A percentile compares a stretch with the other conserved stretches of the same genome.
Evolutionary conservation across 148 eudicot genomes (phyloP).

Genomic region (Fagopyrum homotropicum): DNA sequence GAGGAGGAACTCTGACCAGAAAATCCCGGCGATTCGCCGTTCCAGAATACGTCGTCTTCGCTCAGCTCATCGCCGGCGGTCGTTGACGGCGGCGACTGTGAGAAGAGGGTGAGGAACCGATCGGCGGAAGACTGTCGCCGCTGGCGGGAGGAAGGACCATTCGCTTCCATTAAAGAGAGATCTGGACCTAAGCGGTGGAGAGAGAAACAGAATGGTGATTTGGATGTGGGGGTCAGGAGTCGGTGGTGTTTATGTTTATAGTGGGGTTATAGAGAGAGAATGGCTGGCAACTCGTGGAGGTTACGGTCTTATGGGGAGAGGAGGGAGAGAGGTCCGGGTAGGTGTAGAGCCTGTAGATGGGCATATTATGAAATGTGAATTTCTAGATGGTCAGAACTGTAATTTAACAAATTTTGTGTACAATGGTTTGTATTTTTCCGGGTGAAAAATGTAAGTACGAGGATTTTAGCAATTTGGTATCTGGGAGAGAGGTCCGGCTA

Average conservation of each 20-base stretch:
- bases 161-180: conserved; percentile 4
- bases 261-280: conserved; percentile 9
- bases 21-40: conserved; percentile 7
- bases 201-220: background rate
- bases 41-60: conserved; percentile 22
- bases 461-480: background rate
- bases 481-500: too few species aligned
- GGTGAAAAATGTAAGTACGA: background rate
- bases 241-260: background rate
- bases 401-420: background rate
- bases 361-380: background rate
- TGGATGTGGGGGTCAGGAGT: background rate
- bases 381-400: background rate
- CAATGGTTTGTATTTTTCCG: background rate
- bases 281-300: conserved; percentile 7
- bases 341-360: background rate
- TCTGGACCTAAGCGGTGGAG: background rate
- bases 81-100: background rate
- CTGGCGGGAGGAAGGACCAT: conserved; percentile 5
- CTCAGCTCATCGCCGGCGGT: conserved; percentile 16
- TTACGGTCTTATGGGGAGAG: background rate
- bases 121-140: conserved; percentile 7
- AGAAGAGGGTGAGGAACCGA: conserved; percentile 8
- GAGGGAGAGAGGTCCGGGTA: background rate
- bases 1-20: background rate